Base-by-base conservation (phyloP, 2,329 filamentous ascomycete species). In the Trichoderma oligosporum region DNA sequence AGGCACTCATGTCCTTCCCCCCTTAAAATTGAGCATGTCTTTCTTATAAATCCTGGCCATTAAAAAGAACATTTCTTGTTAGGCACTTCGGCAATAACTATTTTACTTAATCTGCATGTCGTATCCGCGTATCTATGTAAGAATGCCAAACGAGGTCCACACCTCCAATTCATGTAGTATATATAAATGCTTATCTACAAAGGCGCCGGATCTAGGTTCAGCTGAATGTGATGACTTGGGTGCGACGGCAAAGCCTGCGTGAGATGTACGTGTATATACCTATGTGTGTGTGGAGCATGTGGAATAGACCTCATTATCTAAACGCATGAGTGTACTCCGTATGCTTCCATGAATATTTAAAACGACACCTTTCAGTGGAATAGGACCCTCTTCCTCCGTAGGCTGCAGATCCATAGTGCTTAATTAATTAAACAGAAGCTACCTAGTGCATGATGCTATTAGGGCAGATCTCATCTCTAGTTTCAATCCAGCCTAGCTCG, bases 401-500 rank as follows among this genome's bases (percentile, higher is more conserved):
- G 29, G 27, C 31, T 18, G 51, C 22, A 27, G 41, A 27, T 35
- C 31, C 38, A 27, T 44, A 29, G 38, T 27, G 51, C 51, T 45
- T 33, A 35, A 44, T 45, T n/a, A 22, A 45, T n/a, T n/a, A 24
- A 29, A 16, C 39, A 39, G 36, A 53, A 35, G 36, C n/a, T 35
- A 25, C 27, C 20, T 29, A 20, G 27, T 27, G 51, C 29, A 35
- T 35, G 7, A 45, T 36, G 51, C 22, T 54, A n/a, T n/a, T n/a
- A n/a, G n/a, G 39, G 51, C 16, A 36, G 31, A 45, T 45, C 51
- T n/a, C 51, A 27, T 45, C 39, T 54, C 51, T 54, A 45, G 51
- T 29, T 54, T 54, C 31, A 36, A 54, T 54, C 20, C 51, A 54
- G 51, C 51, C 39, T 44, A 54, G 51, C 29, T 33, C 39, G n/a